A percentile compares a stretch with the other conserved stretches of the same genome.
phyloP scores from a whole-genome alignment of 768 basidiomycete species.

The Naganishia randhawae region DNA sequence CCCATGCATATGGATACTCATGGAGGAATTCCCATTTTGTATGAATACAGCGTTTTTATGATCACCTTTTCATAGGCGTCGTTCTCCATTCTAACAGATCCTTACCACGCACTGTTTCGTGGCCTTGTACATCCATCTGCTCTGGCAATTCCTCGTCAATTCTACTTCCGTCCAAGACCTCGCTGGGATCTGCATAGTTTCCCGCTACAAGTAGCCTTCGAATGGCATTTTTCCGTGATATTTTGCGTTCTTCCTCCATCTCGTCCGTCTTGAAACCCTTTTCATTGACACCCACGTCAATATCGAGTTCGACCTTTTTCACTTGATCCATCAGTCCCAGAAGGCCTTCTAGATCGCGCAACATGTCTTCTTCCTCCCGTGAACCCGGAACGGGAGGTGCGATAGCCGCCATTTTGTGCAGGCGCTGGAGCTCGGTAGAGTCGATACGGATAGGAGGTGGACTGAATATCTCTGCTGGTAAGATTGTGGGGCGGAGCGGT shows the following conservation, averaged over 20 bases:
- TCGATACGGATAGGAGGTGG: constrained; percentile 18
- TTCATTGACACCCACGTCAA: not conserved
- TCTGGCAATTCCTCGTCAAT: not conserved
- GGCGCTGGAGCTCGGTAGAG: not conserved
- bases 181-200: constrained; percentile 19
- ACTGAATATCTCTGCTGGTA: constrained; percentile 20
- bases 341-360: constrained; percentile 12
- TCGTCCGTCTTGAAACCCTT: not conserved
- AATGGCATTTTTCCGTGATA: constrained; percentile 16
- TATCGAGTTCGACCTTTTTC: constrained; percentile 22
- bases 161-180: constrained; percentile 28
- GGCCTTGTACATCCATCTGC: not conserved
- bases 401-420: constrained; percentile 28
- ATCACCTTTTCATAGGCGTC: constrained; percentile 16
- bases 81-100: constrained; percentile 21
- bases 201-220: constrained; percentile 18
- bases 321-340: constrained; percentile 31
- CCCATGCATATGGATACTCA: not conserved
- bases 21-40: not conserved
- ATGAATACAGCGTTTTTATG: not conserved
- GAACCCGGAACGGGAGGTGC: constrained; percentile 18
- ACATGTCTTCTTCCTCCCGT: constrained; percentile 20
- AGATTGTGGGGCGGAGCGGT: constrained; percentile 4
- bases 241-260: not conserved
- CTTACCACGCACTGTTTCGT: constrained; percentile 15